Evolutionary conservation across 228 moss, liverwort and hornwort species (phyloP).

Genomic region (Sphagnum magellanicum): DNA sequence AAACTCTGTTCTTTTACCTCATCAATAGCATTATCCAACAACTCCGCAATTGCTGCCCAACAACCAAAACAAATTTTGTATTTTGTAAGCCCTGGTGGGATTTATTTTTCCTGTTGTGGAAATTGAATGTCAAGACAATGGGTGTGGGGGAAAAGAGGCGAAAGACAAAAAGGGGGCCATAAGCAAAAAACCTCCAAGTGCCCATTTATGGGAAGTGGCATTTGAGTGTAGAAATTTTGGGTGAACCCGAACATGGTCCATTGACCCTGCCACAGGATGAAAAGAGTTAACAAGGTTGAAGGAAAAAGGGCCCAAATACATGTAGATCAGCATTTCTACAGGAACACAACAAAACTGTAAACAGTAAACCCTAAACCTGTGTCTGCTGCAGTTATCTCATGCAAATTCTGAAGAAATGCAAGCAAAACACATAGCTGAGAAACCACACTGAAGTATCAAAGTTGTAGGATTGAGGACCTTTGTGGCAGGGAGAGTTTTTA

Average conservation of each 20-base stretch:
- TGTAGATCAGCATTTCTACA: not conserved
- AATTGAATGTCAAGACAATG: not conserved
- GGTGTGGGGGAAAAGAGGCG: not conserved
- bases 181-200: constrained; percentile 48
- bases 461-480: not conserved
- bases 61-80: not conserved
- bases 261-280: constrained; percentile 26
- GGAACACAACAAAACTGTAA: not conserved
- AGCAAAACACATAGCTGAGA: too few species aligned
- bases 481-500: not conserved
- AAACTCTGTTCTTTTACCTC: constrained; percentile 15
- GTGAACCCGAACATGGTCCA: constrained; percentile 79
- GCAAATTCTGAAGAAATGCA: not conserved
- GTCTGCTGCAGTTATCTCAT: not conserved
- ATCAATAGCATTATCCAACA: constrained; percentile 66
- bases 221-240: constrained; percentile 84
- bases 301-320: not conserved
- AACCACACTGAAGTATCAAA: too few species aligned
- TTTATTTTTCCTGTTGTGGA: too few species aligned
- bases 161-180: not conserved
- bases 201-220: constrained; percentile 89
- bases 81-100: too few species aligned
- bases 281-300: not conserved
- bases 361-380: not conserved
- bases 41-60: constrained; percentile 60